Evolutionary conservation across 176 grass and related monocot species (phyloP).

Genomic region (Oryza officinalis): DNA sequence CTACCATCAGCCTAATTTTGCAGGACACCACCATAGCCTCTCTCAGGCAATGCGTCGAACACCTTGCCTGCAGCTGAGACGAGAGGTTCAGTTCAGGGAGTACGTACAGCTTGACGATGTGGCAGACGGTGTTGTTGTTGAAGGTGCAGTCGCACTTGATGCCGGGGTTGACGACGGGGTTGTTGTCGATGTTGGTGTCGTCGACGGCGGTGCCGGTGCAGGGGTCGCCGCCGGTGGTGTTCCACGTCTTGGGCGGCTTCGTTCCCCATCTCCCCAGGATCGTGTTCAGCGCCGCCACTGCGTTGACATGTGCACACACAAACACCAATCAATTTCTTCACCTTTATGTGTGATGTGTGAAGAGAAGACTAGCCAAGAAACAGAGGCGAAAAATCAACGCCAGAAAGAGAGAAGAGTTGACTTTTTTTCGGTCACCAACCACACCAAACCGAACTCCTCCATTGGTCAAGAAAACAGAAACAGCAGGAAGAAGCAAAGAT

Average conservation of each 20-base stretch:
- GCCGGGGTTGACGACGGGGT: slow-evolving; percentile 34
- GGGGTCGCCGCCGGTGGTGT: slow-evolving; percentile 62
- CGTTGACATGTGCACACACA: not conserved
- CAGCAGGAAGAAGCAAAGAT: not conserved
- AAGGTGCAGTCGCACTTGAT: slow-evolving; percentile 64
- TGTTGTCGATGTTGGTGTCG: slow-evolving; percentile 11
- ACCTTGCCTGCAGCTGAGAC: not conserved
- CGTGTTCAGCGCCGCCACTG: slow-evolving; percentile 56
- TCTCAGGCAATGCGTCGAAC: slow-evolving; percentile 7
- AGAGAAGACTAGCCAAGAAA: too few relatives aligned
- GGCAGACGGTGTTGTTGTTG: slow-evolving; percentile 44
- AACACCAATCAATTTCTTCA: too few relatives aligned
- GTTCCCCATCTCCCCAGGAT: slow-evolving; percentile 51
- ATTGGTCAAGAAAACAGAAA: not conserved
- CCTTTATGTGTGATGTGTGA: too few relatives aligned
- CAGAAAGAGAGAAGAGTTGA: too few relatives aligned
- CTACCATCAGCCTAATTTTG: too few relatives aligned
- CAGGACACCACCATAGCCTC: too few relatives aligned
- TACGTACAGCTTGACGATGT: slow-evolving; percentile 55
- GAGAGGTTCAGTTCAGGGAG: not conserved
- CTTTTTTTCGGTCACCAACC: too few relatives aligned
- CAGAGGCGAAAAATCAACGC: not conserved
- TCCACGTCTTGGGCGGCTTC: slow-evolving; percentile 48
- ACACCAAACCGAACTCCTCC: too few relatives aligned
- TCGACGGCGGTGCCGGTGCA: slow-evolving; percentile 66